Conservation (phyloP, 2,329 filamentous ascomycete genomes). For the Dothideomycetes sp. region DNA sequence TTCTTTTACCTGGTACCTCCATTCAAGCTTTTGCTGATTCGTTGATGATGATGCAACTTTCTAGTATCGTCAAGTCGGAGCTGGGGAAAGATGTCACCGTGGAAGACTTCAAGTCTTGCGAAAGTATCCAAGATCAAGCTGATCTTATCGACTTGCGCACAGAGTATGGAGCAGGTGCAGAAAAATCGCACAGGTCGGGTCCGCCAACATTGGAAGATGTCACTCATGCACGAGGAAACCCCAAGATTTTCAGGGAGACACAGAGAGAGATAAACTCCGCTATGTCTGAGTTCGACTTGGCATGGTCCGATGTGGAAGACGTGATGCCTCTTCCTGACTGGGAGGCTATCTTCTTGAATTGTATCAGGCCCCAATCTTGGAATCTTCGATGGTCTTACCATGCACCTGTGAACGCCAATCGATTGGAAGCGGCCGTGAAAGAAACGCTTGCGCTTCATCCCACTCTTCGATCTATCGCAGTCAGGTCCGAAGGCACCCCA, state of each 20-base stretch:
- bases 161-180: too few species aligned
- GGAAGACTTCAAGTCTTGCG: conserved; percentile 21
- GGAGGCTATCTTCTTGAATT: conserved; percentile 21
- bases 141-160: conserved; percentile 10
- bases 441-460: conserved; percentile 18
- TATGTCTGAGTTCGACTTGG: conserved; percentile 16
- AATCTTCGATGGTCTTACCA: conserved; percentile 21
- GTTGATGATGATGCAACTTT: conserved; percentile 24
- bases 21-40: conserved; percentile 21
- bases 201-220: conserved; percentile 20
- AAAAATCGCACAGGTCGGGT: too few species aligned
- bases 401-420: too few species aligned
- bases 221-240: conserved; percentile 16
- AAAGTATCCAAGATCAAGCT: conserved; percentile 20
- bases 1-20: conserved; percentile 13
- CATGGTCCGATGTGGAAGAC: conserved; percentile 23
- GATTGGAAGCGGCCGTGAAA: too few species aligned
- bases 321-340: conserved; percentile 21
- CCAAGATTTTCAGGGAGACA: too few species aligned
- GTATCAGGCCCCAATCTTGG: conserved; percentile 18
- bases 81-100: conserved; percentile 20
- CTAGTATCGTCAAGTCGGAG: conserved; percentile 17
- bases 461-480: conserved; percentile 18
- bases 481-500: conserved; percentile 15
- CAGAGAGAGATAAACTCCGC: too few species aligned